Percentiles rank a stretch among this genome's conserved stretches.
phyloP scores from a whole-genome alignment of 257 asterid genomes.

The Nicotiana knightiana region DNA sequence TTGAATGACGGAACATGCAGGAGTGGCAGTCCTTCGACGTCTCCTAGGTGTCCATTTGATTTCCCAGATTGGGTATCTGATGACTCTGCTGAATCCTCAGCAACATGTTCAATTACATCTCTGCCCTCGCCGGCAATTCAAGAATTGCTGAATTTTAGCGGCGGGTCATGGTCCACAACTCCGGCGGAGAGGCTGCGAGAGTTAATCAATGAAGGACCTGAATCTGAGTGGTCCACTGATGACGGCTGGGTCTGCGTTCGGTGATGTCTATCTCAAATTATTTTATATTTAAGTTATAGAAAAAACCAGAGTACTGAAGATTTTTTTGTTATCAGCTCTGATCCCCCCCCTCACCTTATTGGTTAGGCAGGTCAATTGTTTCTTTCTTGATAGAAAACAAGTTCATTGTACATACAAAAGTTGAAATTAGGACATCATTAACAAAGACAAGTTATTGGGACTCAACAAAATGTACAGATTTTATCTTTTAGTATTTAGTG shows the following conservation, averaged over 20 bases:
- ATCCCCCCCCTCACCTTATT: not conserved
- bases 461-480: not conserved
- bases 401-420: not conserved
- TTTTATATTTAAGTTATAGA: not conserved
- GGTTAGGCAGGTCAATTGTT: not conserved
- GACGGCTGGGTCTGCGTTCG: conserved; percentile 67
- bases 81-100: conserved; percentile 14
- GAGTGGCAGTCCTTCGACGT: conserved; percentile 16
- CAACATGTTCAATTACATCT: conserved; percentile 30
- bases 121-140: conserved; percentile 30
- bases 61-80: conserved; percentile 57
- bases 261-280: conserved; percentile 25
- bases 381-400: not conserved
- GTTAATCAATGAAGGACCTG: conserved; percentile 19
- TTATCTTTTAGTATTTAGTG: not conserved
- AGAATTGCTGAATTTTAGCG: conserved; percentile 15
- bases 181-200: conserved; percentile 40
- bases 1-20: not conserved
- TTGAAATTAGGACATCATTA: not conserved
- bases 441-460: not conserved
- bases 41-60: conserved; percentile 77
- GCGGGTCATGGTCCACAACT: conserved; percentile 20
- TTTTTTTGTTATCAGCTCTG: conserved; percentile 14
- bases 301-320: conserved; percentile 6
- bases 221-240: conserved; percentile 41